Evolutionary conservation across 495 filamentous ascomycete species (phyloP).

Genomic region (Penicillium robsamsonii): DNA sequence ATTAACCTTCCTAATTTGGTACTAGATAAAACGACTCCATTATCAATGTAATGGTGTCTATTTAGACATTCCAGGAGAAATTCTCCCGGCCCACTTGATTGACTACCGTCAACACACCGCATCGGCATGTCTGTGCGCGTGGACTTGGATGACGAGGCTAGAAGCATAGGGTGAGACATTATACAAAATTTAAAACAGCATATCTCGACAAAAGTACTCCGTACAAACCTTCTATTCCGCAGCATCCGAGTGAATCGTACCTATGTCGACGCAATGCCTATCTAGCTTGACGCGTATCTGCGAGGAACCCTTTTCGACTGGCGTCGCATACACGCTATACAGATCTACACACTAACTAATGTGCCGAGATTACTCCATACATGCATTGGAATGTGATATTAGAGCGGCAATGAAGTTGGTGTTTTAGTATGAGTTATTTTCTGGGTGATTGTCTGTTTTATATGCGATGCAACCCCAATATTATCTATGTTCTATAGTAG

Average conservation of each 20-base stretch:
- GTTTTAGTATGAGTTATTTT: slow-evolving; percentile 1
- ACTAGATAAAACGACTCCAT: background rate
- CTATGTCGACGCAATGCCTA: background rate
- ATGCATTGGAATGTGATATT: slow-evolving; percentile 34
- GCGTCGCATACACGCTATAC: slow-evolving; percentile 7
- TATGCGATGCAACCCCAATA: slow-evolving; percentile 4
- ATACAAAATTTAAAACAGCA: background rate
- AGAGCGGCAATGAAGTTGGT: slow-evolving; percentile 4
- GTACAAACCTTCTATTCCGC: background rate
- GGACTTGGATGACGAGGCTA: background rate
- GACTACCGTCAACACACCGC: slow-evolving; percentile 6
- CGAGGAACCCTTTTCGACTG: background rate
- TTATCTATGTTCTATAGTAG: background rate
- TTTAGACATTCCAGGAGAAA: slow-evolving; percentile 17
- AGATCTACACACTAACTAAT: background rate
- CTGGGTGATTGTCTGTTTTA: background rate
- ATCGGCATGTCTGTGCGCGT: slow-evolving; percentile 23
- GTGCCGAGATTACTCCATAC: background rate
- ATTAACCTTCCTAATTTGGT: background rate
- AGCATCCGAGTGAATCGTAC: background rate
- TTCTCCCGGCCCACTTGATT: slow-evolving; percentile 12
- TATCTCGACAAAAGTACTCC: background rate
- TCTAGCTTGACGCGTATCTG: background rate
- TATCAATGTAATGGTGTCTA: background rate
- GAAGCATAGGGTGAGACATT: background rate